Evolutionary conservation across 1,284 basidiomycete species (phyloP), one percentile per base, ranked within the genome.

Genomic region (Waitea zeae): DNA sequence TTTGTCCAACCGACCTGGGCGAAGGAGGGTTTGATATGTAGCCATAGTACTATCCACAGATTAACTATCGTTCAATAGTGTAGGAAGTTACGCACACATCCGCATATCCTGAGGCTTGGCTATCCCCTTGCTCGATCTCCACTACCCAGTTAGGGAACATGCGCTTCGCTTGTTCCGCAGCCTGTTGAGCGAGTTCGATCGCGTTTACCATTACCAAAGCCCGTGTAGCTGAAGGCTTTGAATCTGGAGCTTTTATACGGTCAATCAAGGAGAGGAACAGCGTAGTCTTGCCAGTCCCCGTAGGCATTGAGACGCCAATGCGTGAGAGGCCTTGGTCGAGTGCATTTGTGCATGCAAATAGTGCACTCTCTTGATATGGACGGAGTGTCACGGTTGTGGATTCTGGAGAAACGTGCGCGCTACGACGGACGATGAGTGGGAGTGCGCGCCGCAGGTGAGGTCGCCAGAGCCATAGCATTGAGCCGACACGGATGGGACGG

Each of bases 221-320:
- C 20, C 66, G 62, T 3, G 50, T 67, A 9, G 74, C 73, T 18
- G 46, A 41, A 3, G 62, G 55, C 34, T 60, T 57, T 0, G 49
- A 44, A 2, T 42, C 35, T 3, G 68, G 67, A 15, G 70, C 45
- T 3, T 46, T 35, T 19, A 84, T 61, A 14, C 68, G 64, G 6
- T 75, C 70, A 7, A 92, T 61, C 13, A 92, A 64, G 4, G 72
- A 70, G 34, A 89, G 77, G 57, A 92, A 97, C 38, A 92, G 82
- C 1, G 84, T 86, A 1, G 92, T 96, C 54, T 97, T 97, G 5
- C 92, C 92, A 18, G 83, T 74, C 9, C 88, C 87, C 14, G 92
- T 95, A 7, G 90, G 89, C 1, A 89, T 64, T 11, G 83, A 92
- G 15, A 93, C 84, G n/a, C 90, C 90, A 32, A 96, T 82, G 15